Conservation (phyloP, 163 green algal genomes). For the Chlamydomonas reinhardtii region DNA sequence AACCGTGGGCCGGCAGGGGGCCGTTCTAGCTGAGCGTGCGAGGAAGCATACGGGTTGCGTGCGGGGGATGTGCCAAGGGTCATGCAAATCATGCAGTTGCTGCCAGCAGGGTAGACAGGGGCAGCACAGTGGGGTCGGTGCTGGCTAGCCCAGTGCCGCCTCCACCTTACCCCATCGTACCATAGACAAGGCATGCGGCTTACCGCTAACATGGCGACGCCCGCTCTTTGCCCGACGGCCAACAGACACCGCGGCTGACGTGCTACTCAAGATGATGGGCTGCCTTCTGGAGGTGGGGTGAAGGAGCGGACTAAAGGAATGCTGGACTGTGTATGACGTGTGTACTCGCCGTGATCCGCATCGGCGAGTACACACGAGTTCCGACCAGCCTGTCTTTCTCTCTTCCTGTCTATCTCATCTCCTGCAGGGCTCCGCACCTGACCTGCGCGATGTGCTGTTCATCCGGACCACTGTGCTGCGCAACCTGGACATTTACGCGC, state of each 20-base stretch:
- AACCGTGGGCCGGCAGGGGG: neutral
- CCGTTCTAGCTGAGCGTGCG: neutral
- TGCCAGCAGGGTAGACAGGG: neutral
- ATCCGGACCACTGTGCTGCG: conserved; percentile 18
- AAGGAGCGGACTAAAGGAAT: no score
- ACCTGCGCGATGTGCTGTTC: conserved; percentile 40
- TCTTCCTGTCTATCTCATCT: no score
- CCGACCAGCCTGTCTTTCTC: no score
- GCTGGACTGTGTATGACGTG: no score
- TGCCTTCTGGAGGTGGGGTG: conserved; percentile 13
- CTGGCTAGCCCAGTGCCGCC: no score
- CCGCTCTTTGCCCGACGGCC: no score
- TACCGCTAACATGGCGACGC: no score
- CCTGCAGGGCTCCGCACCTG: neutral
- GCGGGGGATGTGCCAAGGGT: neutral
- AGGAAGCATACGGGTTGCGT: neutral
- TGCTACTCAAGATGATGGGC: conserved; percentile 32
- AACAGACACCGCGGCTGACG: conserved; percentile 36
- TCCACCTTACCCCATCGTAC: neutral
- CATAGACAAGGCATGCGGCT: no score
- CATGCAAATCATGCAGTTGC: neutral
- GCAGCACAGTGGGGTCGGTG: no score
- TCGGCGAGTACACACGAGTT: no score
- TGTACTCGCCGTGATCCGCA: no score
- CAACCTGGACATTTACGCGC: conserved; percentile 30